These are phyloP conservation scores for Phytophthora hybrid DNA, from an alignment of 352 stramenopile genomes.

Conservation along the genomic window DNA sequence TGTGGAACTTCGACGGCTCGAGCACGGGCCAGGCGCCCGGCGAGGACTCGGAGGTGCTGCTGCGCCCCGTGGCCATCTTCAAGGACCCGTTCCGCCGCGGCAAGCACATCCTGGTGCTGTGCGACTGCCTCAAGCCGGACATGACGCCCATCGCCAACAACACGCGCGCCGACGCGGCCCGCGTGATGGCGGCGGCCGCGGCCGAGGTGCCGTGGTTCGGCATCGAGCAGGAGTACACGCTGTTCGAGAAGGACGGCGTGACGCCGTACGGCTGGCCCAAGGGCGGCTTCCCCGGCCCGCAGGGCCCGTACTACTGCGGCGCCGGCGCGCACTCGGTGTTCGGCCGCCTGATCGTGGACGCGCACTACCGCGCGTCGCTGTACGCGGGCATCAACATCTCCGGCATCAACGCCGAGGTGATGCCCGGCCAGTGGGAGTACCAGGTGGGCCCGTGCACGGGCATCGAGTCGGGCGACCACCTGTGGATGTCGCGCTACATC, in stretches of 20 bases:
- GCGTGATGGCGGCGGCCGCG: constrained; percentile 75
- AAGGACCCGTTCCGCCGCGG: constrained; percentile 96
- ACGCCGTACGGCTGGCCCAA: constrained; percentile 94
- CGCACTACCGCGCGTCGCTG: constrained; percentile 95
- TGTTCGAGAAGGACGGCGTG: constrained; percentile 90
- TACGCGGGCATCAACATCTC: constrained; percentile 96
- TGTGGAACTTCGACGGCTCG: constrained; percentile 99
- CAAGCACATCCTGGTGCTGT: constrained; percentile 97
- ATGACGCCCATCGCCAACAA: constrained; percentile 94
- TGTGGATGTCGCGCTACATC: constrained; percentile 98
- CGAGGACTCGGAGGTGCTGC: constrained; percentile 97
- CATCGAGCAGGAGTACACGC: constrained; percentile 98
- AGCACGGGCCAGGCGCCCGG: constrained; percentile 97
- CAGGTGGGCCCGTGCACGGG: constrained; percentile 97
- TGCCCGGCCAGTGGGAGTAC: constrained; percentile 98
- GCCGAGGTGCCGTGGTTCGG: constrained; percentile 93
- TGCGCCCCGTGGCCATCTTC: constrained; percentile 94
- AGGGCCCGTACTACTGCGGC: constrained; percentile 95
- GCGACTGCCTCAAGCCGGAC: constrained; percentile 97
- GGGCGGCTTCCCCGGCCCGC: constrained; percentile 88
- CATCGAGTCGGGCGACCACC: constrained; percentile 96
- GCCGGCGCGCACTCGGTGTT: constrained; percentile 97
- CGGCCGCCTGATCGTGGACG: constrained; percentile 95
- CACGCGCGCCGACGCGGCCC: constrained; percentile 81
- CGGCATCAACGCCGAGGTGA: constrained; percentile 98